Base-by-base conservation (phyloP, 2,329 filamentous ascomycete genomes). In the Xylariaceae sp. region DNA sequence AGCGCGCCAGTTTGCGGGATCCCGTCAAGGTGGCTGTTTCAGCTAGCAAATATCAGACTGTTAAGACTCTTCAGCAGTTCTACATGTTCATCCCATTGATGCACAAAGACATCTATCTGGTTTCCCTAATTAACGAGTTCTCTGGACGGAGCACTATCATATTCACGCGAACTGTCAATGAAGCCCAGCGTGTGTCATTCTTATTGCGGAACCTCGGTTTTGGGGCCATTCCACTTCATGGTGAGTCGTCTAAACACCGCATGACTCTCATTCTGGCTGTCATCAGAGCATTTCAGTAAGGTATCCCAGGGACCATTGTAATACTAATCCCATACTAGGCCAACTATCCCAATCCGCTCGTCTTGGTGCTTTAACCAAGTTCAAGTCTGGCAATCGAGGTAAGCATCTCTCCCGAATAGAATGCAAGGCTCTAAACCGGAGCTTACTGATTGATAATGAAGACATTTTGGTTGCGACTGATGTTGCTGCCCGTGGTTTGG, bases 381-480 rank as follows among this genome's bases (percentile, higher is more conserved):
- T 98, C 74, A 83, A 85, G 41, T 74, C 85, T 3, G 81, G 83
- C 7, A 79, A 77, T n/a, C 76, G 89, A 32, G 22, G 22, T 26
- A 11, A 26, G 22, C 11, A 26, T 26, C 6, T 26, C 6, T 6
- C 11, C 6, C 22, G 11, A 26, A 26, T 6, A 6, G 6, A 26
- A 11, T 26, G 22, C 22, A 11, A 26, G 11, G 22, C 22, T 26
- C 22, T 26, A 11, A 26, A 11, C 22, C 6, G 11, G 11, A 26
- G 22, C 11, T 26, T 6, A 26, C 22, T 26, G 6, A 6, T 26
- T 11, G 11, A 26, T 11, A n/a, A n/a, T 11, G 6, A 26, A 26
- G 81, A 94, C 51, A 91, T 98, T 30, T 78, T 98, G 3, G 86
- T 96, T 3, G 89, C 89, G 9, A 96, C 90, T 0, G 90, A 96